These are phyloP conservation scores for Neofusicoccum umdonicola DNA, from an alignment of 2,329 filamentous ascomycete genomes.

Conservation along the genomic window DNA sequence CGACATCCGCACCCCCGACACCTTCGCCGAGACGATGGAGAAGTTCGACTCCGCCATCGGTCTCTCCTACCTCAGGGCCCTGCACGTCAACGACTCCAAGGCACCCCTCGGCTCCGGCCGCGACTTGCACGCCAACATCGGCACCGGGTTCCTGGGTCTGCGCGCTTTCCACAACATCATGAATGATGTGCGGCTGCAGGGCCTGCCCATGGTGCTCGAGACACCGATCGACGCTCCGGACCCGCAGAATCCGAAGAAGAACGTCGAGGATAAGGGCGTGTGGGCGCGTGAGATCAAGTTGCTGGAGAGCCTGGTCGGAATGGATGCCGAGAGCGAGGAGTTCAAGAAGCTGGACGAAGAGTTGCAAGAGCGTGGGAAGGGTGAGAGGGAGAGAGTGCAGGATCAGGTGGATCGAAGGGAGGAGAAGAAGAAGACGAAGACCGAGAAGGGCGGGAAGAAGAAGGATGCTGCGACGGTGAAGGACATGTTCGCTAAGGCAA, in stretches of 20 bases:
- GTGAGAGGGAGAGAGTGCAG: constrained; percentile 72
- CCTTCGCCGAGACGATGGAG: constrained; percentile 70
- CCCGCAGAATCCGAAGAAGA: constrained; percentile 57
- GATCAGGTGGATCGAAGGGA: constrained; percentile 76
- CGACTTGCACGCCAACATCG: constrained; percentile 94
- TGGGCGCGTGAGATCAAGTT: constrained; percentile 96
- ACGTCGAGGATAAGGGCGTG: constrained; percentile 71
- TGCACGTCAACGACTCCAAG: constrained; percentile 96
- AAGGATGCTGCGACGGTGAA: constrained; percentile 49
- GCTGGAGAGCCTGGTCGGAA: constrained; percentile 81
- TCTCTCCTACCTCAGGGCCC: constrained; percentile 72
- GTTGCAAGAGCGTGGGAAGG: constrained; percentile 65
- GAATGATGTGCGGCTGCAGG: constrained; percentile 74
- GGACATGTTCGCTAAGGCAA: constrained; percentile 44
- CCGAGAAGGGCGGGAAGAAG: constrained; percentile 38
- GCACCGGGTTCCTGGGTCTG: constrained; percentile 87
- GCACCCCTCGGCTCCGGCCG: constrained; percentile 77
- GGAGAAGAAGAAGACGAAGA: constrained; percentile 56
- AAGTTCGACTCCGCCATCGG: constrained; percentile 79
- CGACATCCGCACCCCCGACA: constrained; percentile 73
- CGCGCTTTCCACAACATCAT: constrained; percentile 88
- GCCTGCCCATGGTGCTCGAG: constrained; percentile 88
- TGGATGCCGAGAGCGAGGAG: constrained; percentile 72
- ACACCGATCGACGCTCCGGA: constrained; percentile 82
- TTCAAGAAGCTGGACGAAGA: constrained; percentile 65